phyloP scores from a whole-genome alignment of 345 rosid genomes.

The Diplotaxis tenuifolia region DNA sequence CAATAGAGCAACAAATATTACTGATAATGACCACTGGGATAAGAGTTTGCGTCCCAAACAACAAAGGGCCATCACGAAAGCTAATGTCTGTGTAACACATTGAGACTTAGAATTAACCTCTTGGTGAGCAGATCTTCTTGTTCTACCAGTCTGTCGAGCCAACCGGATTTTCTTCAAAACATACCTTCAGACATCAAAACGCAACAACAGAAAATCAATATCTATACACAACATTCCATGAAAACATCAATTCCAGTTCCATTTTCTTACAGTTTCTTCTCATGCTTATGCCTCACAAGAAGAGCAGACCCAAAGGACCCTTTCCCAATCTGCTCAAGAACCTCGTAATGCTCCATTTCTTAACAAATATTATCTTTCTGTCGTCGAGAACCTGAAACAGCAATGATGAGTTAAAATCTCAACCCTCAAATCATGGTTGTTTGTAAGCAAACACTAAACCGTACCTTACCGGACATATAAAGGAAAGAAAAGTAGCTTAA shows the following conservation, averaged over 20 bases:
- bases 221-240: background rate
- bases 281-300: constrained; percentile 96
- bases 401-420: background rate
- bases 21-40: background rate
- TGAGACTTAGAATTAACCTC: constrained; percentile 57
- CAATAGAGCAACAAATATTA: background rate
- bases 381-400: constrained; percentile 1
- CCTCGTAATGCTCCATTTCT: constrained; percentile 88
- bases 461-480: constrained; percentile 33
- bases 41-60: background rate
- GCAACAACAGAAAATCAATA: background rate
- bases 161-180: constrained; percentile 97
- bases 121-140: constrained; percentile 97
- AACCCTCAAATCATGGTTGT: background rate
- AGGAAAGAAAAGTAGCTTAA: constrained; percentile 12
- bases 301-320: constrained; percentile 98
- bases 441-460: constrained; percentile 8
- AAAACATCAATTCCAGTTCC: background rate
- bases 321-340: constrained; percentile 94
- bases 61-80: background rate
- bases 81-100: background rate
- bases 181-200: constrained; percentile 52
- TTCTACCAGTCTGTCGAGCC: constrained; percentile 96
- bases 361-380: constrained; percentile 8
- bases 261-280: constrained; percentile 79